Percentiles rank a stretch among this genome's conserved stretches.
These are phyloP conservation scores for Tarenaya hassleriana DNA, from an alignment of 345 rosid species.

Conservation along the genomic window DNA sequence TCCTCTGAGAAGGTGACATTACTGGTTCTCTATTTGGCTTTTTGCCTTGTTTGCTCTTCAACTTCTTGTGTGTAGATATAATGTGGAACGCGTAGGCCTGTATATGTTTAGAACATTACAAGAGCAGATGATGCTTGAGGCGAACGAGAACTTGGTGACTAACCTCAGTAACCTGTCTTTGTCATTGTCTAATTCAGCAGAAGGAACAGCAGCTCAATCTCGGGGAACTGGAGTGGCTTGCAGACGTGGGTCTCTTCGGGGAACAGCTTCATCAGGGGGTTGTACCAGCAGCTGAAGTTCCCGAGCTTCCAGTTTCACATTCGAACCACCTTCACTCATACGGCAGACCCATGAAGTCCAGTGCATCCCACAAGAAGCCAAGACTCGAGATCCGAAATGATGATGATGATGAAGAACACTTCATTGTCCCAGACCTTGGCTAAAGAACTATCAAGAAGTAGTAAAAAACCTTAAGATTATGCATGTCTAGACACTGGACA, in stretches of 20 bases:
- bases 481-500: too few species aligned
- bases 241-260: slow-evolving; percentile 54
- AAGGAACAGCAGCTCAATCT: slow-evolving; percentile 67
- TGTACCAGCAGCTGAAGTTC: slow-evolving; percentile 54
- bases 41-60: too few species aligned
- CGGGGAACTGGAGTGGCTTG: slow-evolving; percentile 72
- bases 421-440: slow-evolving; percentile 69
- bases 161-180: slow-evolving; percentile 10
- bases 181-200: slow-evolving; percentile 1
- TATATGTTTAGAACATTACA: too few species aligned
- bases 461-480: too few species aligned
- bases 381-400: slow-evolving; percentile 40
- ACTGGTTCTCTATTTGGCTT: too few species aligned
- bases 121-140: too few species aligned
- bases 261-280: slow-evolving; percentile 57
- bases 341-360: slow-evolving; percentile 31
- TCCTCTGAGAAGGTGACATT: slow-evolving; percentile 80
- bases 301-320: slow-evolving; percentile 40
- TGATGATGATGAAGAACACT: slow-evolving; percentile 47
- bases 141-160: not conserved
- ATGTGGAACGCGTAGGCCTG: too few species aligned
- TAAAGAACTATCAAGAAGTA: slow-evolving; percentile 16
- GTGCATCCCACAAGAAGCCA: slow-evolving; percentile 43
- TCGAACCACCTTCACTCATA: slow-evolving; percentile 21
- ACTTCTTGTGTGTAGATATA: too few species aligned